phyloP scores from a whole-genome alignment of 495 filamentous ascomycete species.

The Podospora bellae-mahoneyi region DNA sequence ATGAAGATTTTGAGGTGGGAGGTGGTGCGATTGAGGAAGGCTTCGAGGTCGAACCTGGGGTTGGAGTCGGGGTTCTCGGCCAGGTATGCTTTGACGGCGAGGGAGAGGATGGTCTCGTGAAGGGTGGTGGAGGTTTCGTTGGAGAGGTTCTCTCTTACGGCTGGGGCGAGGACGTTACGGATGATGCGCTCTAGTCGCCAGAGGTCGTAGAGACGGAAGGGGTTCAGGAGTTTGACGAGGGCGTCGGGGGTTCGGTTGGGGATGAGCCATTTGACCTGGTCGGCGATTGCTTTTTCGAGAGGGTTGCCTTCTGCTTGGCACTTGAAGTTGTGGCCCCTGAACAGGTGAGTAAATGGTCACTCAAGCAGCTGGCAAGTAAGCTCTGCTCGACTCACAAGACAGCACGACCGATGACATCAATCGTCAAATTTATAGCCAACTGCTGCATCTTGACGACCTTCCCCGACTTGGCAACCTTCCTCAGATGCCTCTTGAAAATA shows the following conservation, averaged over 20 bases:
- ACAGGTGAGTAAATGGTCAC: no score
- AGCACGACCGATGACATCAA: background rate
- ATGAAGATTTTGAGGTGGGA: conserved; percentile 38
- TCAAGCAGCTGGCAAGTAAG: no score
- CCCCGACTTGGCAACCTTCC: conserved; percentile 27
- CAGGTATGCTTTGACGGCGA: conserved; percentile 26
- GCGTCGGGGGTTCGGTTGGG: background rate
- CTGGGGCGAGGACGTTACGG: background rate
- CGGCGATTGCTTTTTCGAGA: background rate
- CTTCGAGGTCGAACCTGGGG: conserved; percentile 8
- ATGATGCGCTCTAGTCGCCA: background rate
- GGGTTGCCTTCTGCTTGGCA: background rate
- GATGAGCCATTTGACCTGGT: background rate
- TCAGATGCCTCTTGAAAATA: conserved; percentile 36
- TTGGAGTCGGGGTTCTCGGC: conserved; percentile 11
- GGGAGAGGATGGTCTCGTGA: conserved; percentile 43
- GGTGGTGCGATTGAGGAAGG: conserved; percentile 8
- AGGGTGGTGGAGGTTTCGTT: conserved; percentile 32
- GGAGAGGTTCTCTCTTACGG: background rate
- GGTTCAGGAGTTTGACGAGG: background rate
- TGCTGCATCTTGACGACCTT: conserved; percentile 38
- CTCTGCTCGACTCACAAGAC: background rate
- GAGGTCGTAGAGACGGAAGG: background rate
- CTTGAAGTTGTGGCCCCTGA: background rate
- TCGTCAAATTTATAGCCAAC: background rate